These are phyloP conservation scores for Tolypocladium inflatum DNA, from an alignment of 2,329 filamentous ascomycete genomes.

Conservation along the genomic window DNA sequence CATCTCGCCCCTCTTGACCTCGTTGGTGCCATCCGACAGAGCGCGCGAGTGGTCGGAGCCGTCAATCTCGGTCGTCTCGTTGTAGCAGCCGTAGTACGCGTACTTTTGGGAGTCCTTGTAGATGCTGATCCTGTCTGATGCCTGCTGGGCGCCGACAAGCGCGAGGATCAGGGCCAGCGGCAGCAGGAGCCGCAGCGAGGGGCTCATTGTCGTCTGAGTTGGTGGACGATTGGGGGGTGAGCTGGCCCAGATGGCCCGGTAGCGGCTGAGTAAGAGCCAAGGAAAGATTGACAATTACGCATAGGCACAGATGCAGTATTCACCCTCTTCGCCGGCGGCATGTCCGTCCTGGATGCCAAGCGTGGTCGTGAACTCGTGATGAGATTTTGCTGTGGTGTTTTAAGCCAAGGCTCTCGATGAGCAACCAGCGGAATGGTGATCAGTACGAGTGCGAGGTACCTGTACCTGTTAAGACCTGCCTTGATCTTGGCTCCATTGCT, in stretches of 20 bases:
- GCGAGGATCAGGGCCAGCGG: constrained; percentile 4
- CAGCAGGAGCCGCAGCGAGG: constrained; percentile 5
- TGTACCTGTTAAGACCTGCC: neutral
- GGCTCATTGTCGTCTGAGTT: neutral
- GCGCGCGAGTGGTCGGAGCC: constrained; percentile 34
- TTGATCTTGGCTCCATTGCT: neutral
- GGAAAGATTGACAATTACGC: neutral
- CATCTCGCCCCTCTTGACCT: constrained; percentile 34
- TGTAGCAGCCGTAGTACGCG: constrained; percentile 47
- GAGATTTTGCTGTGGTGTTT: neutral
- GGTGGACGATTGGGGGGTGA: too few species aligned
- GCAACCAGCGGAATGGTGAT: neutral
- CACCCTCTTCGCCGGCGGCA: neutral
- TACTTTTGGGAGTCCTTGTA: constrained; percentile 30
- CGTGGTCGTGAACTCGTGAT: neutral
- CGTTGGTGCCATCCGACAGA: constrained; percentile 30
- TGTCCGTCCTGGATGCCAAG: neutral
- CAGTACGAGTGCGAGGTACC: too few species aligned
- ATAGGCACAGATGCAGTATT: neutral
- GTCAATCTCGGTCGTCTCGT: constrained; percentile 41
- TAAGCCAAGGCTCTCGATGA: neutral
- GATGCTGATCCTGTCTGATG: constrained; percentile 13
- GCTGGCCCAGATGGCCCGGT: neutral
- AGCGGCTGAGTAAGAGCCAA: neutral
- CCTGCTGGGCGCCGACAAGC: constrained; percentile 8